These are phyloP conservation scores for Aspergillus hiratsukae DNA, from an alignment of 2,329 filamentous ascomycete genomes.

Conservation along the genomic window DNA sequence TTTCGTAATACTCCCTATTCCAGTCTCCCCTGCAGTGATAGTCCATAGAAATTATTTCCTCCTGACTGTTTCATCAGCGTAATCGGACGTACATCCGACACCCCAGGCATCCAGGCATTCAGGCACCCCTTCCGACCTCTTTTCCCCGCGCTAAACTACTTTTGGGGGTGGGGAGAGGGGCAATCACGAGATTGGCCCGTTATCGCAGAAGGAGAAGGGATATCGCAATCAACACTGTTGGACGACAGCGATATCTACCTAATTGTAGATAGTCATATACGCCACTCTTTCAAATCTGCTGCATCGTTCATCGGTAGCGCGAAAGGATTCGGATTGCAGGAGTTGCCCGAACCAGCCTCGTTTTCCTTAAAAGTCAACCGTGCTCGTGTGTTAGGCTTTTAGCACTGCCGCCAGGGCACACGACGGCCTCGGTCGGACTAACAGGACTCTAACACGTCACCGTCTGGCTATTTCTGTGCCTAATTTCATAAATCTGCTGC, in stretches of 20 bases:
- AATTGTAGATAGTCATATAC: not conserved
- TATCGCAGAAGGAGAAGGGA: not conserved
- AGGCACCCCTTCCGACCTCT: not conserved
- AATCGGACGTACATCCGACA: not conserved
- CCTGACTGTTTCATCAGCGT: not conserved
- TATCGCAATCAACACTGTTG: not conserved
- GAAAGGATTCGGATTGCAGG: not conserved
- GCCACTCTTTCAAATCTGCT: not conserved
- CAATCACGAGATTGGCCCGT: slow-evolving; percentile 16
- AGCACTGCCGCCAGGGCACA: slow-evolving; percentile 1
- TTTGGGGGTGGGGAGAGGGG: slow-evolving; percentile 15
- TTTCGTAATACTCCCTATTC: not conserved
- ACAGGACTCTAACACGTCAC: slow-evolving; percentile 15
- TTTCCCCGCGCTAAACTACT: slow-evolving; percentile 18
- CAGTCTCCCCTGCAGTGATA: not conserved
- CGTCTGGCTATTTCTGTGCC: not conserved
- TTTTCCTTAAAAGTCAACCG: not conserved
- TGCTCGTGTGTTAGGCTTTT: not conserved
- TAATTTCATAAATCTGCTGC: not conserved
- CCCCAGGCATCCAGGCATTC: not conserved
- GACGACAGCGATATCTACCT: not conserved
- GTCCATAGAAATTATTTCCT: not conserved
- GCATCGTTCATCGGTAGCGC: not conserved
- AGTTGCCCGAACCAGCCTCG: not conserved
- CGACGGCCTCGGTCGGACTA: slow-evolving; percentile 1